phyloP scores from a whole-genome alignment of 2,329 filamentous ascomycete species.

The Mycogone perniciosa region DNA sequence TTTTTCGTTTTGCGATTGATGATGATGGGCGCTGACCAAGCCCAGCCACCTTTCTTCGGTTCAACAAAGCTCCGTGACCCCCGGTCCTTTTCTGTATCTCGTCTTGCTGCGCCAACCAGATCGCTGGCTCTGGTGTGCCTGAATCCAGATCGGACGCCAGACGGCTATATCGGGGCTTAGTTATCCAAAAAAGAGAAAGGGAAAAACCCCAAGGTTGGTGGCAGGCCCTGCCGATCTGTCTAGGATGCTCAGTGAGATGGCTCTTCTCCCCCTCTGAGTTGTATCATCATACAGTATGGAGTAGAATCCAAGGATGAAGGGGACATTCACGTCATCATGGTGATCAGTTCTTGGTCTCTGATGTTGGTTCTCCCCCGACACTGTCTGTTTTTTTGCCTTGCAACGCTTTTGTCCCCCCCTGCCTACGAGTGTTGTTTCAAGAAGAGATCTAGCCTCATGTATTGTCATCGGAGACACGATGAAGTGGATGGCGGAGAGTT shows the following conservation, averaged over 20 bases:
- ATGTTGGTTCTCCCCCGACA: no score
- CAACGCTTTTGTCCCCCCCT: no score
- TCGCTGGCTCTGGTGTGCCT: slow-evolving; percentile 4
- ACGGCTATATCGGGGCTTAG: background rate
- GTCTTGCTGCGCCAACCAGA: slow-evolving; percentile 1
- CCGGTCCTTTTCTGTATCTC: background rate
- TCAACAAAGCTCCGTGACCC: background rate
- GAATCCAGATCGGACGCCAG: background rate
- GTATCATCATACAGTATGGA: no score
- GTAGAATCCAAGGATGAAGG: no score
- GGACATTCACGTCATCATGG: no score
- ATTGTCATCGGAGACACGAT: no score
- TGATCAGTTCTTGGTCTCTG: no score
- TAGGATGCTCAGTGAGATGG: background rate
- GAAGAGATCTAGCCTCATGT: no score
- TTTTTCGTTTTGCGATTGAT: no score
- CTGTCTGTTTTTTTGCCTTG: no score
- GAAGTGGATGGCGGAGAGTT: no score
- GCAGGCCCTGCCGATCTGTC: background rate
- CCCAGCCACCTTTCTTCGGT: background rate
- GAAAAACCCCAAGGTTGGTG: background rate
- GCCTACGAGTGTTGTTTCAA: no score
- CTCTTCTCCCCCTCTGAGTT: background rate
- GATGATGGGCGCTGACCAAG: background rate
- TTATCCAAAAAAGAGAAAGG: background rate